These are phyloP conservation scores for Wallacemonas sp. DNA, from an alignment of 208 protist species.

Conservation along the genomic window DNA sequence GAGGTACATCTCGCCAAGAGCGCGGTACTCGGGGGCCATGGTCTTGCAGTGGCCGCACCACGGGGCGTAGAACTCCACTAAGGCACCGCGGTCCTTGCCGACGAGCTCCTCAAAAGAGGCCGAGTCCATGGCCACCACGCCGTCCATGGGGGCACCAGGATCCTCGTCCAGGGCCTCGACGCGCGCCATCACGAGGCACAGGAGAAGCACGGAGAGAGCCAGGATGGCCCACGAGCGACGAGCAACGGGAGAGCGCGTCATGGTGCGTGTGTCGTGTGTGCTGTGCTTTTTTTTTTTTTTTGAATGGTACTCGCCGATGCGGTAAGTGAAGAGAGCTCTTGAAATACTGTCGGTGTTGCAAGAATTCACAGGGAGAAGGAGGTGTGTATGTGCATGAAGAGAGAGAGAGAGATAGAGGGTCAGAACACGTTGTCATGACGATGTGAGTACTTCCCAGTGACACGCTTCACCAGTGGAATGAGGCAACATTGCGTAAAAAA, in stretches of 20 bases:
- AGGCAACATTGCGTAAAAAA: too few relatives aligned
- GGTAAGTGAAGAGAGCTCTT: too few relatives aligned
- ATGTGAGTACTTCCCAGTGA: too few relatives aligned
- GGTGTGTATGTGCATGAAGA: neutral
- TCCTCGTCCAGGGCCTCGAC: constrained; percentile 21
- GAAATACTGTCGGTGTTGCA: too few relatives aligned
- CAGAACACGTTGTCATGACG: too few relatives aligned
- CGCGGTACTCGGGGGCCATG: constrained; percentile 49
- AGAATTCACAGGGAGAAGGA: too few relatives aligned
- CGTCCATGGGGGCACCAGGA: constrained; percentile 32
- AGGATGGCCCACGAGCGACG: neutral
- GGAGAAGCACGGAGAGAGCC: neutral
- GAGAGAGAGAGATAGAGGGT: too few relatives aligned
- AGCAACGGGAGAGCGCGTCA: neutral
- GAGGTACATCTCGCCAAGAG: constrained; percentile 33
- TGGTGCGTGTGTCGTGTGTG: neutral
- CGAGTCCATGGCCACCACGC: constrained; percentile 43
- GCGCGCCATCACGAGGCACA: constrained; percentile 17
- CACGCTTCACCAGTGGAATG: too few relatives aligned
- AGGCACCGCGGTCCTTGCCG: constrained; percentile 71
- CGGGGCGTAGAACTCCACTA: constrained; percentile 93
- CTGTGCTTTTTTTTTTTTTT: neutral
- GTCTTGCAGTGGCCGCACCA: constrained; percentile 89
- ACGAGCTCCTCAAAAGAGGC: constrained; percentile 69
- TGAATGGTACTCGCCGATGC: neutral